Base-by-base conservation (phyloP, 306 rosid genomes). In the Luffa acutangula region DNA sequence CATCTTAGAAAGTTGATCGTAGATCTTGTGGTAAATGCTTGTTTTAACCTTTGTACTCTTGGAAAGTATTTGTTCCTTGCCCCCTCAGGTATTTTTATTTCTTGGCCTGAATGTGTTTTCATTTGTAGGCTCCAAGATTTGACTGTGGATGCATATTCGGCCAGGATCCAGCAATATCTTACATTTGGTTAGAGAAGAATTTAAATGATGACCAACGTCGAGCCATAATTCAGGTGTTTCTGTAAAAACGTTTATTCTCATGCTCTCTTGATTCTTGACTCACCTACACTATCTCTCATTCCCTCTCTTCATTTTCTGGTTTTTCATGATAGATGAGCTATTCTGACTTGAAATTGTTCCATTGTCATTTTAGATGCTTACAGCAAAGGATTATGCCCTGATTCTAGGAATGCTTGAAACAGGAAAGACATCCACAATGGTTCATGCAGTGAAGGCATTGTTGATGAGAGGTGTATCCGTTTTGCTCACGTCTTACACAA, bases 401-500 rank as follows among this genome's bases (percentile, higher is more conserved):
- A 94, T 94, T 82, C 91, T 94, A 67, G 98, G 98, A 78, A 94
- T 94, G 98, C 98, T 97, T 62, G 98, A 97, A 83, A 94, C 97
- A 1, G 98, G 98, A 81, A 94, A 94, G 92, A 94, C 98, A 25
- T 94, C 97, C 21, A 94, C 97, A n/a, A 83, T 94, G 95, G 98
- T 94, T 63, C 97, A 94, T 91, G 98, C 98, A 79, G 97, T 94
- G 80, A 92, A 92, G 85, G 97, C 98, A 66, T 80, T 94, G 86
- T 88, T 94, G 87, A 83, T 92, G 78, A 87, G 97, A 87, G 97
- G 97, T 62, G 86, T 94, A 79, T 91, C 97, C 77, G 87, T 94
- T 85, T 88, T 94, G 93, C 95, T 94, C 76, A 94, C 98, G 8
- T 89, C 97, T 69, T 94, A 92, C 83, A 92, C 98, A 76, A 94